Evolutionary conservation across 768 basidiomycete genomes (phyloP).

Genomic region (Boletus subparvulus): DNA sequence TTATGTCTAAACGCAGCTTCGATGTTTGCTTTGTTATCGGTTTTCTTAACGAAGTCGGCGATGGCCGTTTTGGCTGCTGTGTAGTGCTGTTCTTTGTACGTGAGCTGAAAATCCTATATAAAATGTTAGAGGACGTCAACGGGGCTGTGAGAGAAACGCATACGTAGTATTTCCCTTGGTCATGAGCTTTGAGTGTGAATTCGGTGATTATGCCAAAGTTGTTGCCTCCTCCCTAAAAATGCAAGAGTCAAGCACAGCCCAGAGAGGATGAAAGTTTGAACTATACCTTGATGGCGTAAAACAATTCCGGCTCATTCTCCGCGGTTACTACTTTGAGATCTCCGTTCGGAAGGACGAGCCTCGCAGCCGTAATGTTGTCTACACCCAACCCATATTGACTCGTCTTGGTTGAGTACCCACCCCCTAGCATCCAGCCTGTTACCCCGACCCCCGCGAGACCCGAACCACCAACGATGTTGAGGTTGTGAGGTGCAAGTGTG

Average conservation of each 20-base stretch:
- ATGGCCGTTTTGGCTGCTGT: constrained; percentile 6
- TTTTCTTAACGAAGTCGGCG: neutral
- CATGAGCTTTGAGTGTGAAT: constrained; percentile 21
- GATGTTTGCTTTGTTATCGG: constrained; percentile 9
- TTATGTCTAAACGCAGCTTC: constrained; percentile 4
- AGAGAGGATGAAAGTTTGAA: neutral
- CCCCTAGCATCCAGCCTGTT: constrained; percentile 33
- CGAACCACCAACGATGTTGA: constrained; percentile 25
- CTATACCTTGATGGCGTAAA: constrained; percentile 2
- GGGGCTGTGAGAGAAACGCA: neutral
- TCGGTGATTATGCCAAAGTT: constrained; percentile 31
- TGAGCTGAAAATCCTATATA: constrained; percentile 4
- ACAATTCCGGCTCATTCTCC: neutral
- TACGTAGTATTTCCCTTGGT: constrained; percentile 9
- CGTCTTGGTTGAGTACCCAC: constrained; percentile 35
- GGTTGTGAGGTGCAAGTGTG: constrained; percentile 3
- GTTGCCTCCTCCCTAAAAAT: constrained; percentile 22
- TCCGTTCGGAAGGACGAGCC: constrained; percentile 34
- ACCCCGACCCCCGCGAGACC: constrained; percentile 30
- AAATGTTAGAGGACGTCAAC: neutral
- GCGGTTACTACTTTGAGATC: constrained; percentile 2
- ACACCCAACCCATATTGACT: constrained; percentile 35
- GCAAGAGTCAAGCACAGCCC: neutral
- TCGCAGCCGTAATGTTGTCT: constrained; percentile 31
- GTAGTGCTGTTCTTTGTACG: neutral